Base-by-base conservation (phyloP, 2,329 filamentous ascomycete species). In the Endoconidiophora laricicola region DNA sequence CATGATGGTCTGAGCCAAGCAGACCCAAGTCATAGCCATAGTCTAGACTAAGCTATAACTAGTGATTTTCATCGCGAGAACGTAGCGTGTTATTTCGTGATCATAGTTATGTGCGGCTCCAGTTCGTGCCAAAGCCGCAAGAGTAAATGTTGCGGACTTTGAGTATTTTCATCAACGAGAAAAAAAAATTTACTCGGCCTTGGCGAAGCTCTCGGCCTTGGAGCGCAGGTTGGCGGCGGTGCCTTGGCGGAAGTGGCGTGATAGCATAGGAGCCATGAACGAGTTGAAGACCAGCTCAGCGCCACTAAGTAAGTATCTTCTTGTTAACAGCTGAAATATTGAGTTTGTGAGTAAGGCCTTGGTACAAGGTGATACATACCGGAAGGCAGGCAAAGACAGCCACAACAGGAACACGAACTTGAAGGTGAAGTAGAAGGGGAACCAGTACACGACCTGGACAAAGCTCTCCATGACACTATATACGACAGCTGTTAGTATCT, bases 351-450 rank as follows among this genome's bases (percentile, higher is more conserved):
- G 12, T 12, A 33, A 33, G 9, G 7, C 12, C 12, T 7, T 33
- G 40, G 23, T 24, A 71, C n/a, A 41, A 36, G 33, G 36, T 26
- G 23, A 26, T 16, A 71, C 82, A 65, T 81, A 95, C 90, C 74
- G 74, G 73, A 93, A 95, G 67, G 85, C 77, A 66, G 91, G 91
- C 62, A 98, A 86, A 60, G 90, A 81, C 71, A 98, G 87, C 91
- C 91, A 98, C 66, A 98, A 81, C 61, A 96, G 76, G 66, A 96
- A 83, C 63, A 93, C 73, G 65, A 98, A 95, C 78, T 98, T 98
- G 83, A 98, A 96, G 65, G 88, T 90, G 71, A 86, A 98, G 83
- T 98, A 98, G 74, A 98, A 98, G 63, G 91, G 83, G 73, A 93
- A 86, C 85, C 85, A 93, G 76, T 91, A 91, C 56, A 90, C 83